Evolutionary conservation across 768 basidiomycete genomes (phyloP).

Genomic region (Leucosporidium scottii): DNA sequence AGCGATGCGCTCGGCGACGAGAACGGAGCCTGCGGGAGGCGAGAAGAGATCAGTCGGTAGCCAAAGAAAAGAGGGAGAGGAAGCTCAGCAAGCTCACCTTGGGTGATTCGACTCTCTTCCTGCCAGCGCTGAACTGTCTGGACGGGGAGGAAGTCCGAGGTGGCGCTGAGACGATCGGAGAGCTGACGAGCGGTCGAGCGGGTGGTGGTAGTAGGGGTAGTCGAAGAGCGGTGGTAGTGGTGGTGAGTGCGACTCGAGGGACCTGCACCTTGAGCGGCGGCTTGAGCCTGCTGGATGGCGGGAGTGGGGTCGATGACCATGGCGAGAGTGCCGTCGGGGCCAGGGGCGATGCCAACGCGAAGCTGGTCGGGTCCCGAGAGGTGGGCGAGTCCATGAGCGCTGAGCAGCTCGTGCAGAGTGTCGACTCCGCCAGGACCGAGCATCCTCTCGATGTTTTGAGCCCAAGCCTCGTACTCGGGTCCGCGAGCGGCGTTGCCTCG

Average conservation of each 20-base stretch:
- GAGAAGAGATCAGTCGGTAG: background rate
- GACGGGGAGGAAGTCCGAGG: conserved; percentile 38
- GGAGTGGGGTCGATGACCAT: conserved; percentile 28
- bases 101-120: conserved; percentile 41
- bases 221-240: background rate
- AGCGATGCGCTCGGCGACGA: conserved; percentile 27
- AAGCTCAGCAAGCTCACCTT: conserved; percentile 11
- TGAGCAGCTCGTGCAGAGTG: conserved; percentile 71
- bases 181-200: conserved; percentile 25
- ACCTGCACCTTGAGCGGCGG: background rate
- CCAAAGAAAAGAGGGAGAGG: conserved; percentile 3
- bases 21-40: conserved; percentile 21
- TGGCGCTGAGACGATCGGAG: conserved; percentile 30
- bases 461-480: conserved; percentile 46
- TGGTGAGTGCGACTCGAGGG: background rate
- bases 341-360: conserved; percentile 26
- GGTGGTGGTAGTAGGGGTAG: background rate
- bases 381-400: conserved; percentile 23
- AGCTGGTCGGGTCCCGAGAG: conserved; percentile 24
- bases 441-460: conserved; percentile 58
- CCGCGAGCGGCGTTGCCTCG: conserved; percentile 46
- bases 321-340: conserved; percentile 28
- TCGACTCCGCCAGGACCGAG: conserved; percentile 75
- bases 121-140: conserved; percentile 44
- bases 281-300: conserved; percentile 8